Percentiles rank a stretch among this genome's conserved stretches.
Conservation (phyloP, 2,329 filamentous ascomycete species). For the Trichothecium sympodiale region DNA sequence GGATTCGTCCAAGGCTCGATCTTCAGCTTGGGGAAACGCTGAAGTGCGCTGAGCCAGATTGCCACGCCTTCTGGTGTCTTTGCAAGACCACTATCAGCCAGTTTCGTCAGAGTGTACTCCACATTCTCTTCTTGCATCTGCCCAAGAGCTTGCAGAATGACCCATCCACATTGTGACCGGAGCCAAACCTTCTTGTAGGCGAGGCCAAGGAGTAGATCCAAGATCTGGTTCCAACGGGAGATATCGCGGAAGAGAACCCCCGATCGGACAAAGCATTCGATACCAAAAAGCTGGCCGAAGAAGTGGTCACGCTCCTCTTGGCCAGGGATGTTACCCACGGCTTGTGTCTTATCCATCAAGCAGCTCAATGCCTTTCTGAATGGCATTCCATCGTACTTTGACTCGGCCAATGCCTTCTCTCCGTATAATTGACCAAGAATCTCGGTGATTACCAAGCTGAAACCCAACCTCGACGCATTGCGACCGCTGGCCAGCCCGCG, state of each 20-base stretch:
- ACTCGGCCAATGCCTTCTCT: slow-evolving; percentile 26
- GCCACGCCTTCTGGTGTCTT: slow-evolving; percentile 83
- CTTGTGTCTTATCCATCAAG: slow-evolving; percentile 43
- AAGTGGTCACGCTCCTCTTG: slow-evolving; percentile 80
- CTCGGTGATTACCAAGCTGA: slow-evolving; percentile 80
- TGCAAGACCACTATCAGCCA: slow-evolving; percentile 55
- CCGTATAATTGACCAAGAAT: slow-evolving; percentile 62
- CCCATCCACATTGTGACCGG: slow-evolving; percentile 74
- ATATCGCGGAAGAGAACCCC: slow-evolving; percentile 54
- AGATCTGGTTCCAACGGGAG: slow-evolving; percentile 53
- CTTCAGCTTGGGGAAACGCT: slow-evolving; percentile 51
- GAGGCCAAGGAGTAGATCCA: slow-evolving; percentile 63
- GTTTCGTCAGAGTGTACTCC: slow-evolving; percentile 48
- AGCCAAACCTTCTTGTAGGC: slow-evolving; percentile 80
- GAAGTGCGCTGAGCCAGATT: slow-evolving; percentile 67
- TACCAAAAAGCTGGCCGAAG: slow-evolving; percentile 78
- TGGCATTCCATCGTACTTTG: slow-evolving; percentile 39
- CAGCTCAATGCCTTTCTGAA: slow-evolving; percentile 45
- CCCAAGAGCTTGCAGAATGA: slow-evolving; percentile 62
- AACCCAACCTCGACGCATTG: slow-evolving; percentile 80
- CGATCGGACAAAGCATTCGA: slow-evolving; percentile 77
- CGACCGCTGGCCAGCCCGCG: slow-evolving; percentile 81
- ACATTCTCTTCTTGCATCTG: slow-evolving; percentile 49
- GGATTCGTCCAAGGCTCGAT: slow-evolving; percentile 71
- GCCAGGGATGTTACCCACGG: slow-evolving; percentile 40